A percentile compares a stretch with the other conserved stretches of the same genome.
These are phyloP conservation scores for Eucalyptus pumila DNA, from an alignment of 345 rosid genomes.

Conservation along the genomic window DNA sequence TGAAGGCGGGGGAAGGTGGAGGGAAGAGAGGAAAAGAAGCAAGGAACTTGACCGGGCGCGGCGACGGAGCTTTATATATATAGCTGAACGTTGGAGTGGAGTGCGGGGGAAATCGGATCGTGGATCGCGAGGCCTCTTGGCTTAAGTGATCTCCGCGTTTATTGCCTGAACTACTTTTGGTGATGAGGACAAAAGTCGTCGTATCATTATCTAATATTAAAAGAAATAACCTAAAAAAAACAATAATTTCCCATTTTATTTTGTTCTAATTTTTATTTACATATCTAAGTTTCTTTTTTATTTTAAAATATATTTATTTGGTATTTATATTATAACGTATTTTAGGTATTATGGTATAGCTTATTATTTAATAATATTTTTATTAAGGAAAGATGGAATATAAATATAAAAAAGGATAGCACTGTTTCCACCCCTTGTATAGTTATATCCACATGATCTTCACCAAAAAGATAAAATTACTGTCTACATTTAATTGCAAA, in stretches of 20 bases:
- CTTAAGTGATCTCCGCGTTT: not conserved
- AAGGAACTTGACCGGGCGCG: not conserved
- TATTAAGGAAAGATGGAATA: fast-evolving
- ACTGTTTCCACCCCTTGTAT: fast-evolving
- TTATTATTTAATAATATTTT: too few species aligned
- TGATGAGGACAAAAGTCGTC: not conserved
- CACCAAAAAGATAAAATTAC: too few species aligned
- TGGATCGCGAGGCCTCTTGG: not conserved
- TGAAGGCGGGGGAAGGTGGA: not conserved
- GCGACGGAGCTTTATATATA: not conserved
- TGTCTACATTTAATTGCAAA: too few species aligned
- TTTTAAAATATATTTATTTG: too few species aligned
- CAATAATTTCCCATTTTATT: not conserved
- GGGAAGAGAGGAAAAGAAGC: not conserved
- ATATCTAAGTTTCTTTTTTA: too few species aligned
- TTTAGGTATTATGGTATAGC: too few species aligned
- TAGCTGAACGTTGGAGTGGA: not conserved
- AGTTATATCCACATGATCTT: too few species aligned
- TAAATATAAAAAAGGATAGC: fast-evolving
- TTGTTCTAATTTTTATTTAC: too few species aligned
- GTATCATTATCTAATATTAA: too few species aligned
- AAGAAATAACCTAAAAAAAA: too few species aligned
- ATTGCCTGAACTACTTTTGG: not conserved
- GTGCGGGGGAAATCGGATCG: not conserved
- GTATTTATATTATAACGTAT: not conserved